These are phyloP conservation scores for Malassezia yamatoensis DNA, from an alignment of 1,284 basidiomycete genomes.

Conservation along the genomic window DNA sequence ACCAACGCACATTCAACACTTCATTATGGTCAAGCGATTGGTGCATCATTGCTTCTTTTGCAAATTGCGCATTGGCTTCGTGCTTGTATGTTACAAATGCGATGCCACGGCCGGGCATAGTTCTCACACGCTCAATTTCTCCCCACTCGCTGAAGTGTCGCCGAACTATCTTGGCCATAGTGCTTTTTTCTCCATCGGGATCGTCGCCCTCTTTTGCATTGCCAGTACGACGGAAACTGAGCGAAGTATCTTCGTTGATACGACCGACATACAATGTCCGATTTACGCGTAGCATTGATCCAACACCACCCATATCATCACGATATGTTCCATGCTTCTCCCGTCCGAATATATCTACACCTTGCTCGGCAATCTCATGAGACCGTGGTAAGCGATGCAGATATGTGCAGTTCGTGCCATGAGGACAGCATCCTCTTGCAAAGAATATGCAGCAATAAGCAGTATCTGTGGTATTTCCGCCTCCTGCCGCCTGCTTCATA, in stretches of 20 bases:
- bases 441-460: slow-evolving; percentile 93
- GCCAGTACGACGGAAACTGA: slow-evolving; percentile 21
- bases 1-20: slow-evolving; percentile 63
- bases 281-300: slow-evolving; percentile 85
- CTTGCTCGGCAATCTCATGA: slow-evolving; percentile 69
- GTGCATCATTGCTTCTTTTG: slow-evolving; percentile 97
- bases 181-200: slow-evolving; percentile 20
- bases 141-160: slow-evolving; percentile 92
- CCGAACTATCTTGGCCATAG: slow-evolving; percentile 34
- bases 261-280: slow-evolving; percentile 88
- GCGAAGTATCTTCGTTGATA: slow-evolving; percentile 52
- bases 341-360: slow-evolving; percentile 89
- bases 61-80: slow-evolving; percentile 80
- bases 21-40: slow-evolving; percentile 96
- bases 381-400: slow-evolving; percentile 63
- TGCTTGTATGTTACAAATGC: slow-evolving; percentile 91
- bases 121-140: slow-evolving; percentile 81
- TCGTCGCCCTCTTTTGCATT: slow-evolving; percentile 25
- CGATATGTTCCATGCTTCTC: slow-evolving; percentile 95
- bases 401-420: slow-evolving; percentile 90
- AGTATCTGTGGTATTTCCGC: slow-evolving; percentile 54
- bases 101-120: slow-evolving; percentile 84
- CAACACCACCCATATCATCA: slow-evolving; percentile 99
- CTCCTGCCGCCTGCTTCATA: slow-evolving; percentile 2
- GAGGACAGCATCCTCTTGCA: slow-evolving; percentile 88